Conservation (phyloP, 352 stramenopile genomes). For the Peronospora farinosa region DNA sequence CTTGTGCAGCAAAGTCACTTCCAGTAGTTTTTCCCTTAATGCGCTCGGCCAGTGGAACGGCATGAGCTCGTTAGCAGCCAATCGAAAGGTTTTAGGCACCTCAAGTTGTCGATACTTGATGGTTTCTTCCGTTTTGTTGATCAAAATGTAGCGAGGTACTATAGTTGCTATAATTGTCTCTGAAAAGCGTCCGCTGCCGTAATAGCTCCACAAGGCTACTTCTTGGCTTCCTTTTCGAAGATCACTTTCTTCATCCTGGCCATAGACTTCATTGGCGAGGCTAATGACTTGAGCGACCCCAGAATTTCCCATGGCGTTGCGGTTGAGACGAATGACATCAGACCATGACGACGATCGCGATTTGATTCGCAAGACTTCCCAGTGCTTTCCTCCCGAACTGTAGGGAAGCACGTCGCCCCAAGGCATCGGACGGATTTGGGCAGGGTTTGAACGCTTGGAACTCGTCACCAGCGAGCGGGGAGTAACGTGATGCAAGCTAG, state of each 20-base stretch:
- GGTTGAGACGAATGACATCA: conserved; percentile 77
- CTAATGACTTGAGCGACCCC: conserved; percentile 83
- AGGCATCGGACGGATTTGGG: conserved; percentile 69
- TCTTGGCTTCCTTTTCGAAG: conserved; percentile 66
- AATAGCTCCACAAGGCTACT: conserved; percentile 80
- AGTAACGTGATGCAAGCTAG: conserved; percentile 76
- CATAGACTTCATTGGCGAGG: conserved; percentile 58
- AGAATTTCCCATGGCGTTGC: conserved; percentile 86
- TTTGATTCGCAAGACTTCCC: conserved; percentile 78
- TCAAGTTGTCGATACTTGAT: conserved; percentile 83
- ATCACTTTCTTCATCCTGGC: conserved; percentile 56
- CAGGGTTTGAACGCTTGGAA: conserved; percentile 68
- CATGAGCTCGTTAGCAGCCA: conserved; percentile 68
- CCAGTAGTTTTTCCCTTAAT: conserved; percentile 67
- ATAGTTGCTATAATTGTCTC: conserved; percentile 85
- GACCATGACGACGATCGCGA: conserved; percentile 75
- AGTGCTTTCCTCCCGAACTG: conserved; percentile 66
- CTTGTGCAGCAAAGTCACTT: conserved; percentile 76
- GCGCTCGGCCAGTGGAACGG: conserved; percentile 84
- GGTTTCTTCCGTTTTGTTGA: conserved; percentile 78
- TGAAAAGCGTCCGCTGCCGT: conserved; percentile 72
- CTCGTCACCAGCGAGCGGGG: conserved; percentile 67
- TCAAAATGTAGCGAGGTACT: conserved; percentile 81
- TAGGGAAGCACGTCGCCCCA: conserved; percentile 79
- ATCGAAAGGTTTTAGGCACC: conserved; percentile 63